A percentile compares a stretch with the other conserved stretches of the same genome.
phyloP scores from a whole-genome alignment of 106 monocot species.

The Ottelia alismoides region DNA sequence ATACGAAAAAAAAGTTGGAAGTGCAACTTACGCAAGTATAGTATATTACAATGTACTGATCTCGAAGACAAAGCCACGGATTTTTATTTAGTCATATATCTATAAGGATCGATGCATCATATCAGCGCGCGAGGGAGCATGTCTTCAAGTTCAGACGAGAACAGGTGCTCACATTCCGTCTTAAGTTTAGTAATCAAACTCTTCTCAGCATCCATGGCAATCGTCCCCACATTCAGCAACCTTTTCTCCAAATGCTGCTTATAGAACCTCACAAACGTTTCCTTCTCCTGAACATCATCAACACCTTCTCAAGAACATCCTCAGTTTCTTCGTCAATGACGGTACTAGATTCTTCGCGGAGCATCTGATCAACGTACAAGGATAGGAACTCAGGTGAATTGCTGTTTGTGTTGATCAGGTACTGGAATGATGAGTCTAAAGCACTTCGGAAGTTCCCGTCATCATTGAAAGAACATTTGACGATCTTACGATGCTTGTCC shows the following conservation, averaged over 20 bases:
- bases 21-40: too few relatives aligned
- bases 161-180: constrained; percentile 89
- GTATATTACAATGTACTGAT: too few relatives aligned
- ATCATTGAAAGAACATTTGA: constrained; percentile 53
- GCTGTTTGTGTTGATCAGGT: constrained; percentile 81
- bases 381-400: constrained; percentile 90
- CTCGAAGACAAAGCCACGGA: too few relatives aligned
- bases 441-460: constrained; percentile 94
- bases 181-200: constrained; percentile 80
- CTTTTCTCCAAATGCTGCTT: constrained; percentile 73
- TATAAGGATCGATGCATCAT: too few relatives aligned
- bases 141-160: constrained; percentile 66
- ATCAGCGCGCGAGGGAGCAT: too few relatives aligned
- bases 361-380: constrained; percentile 78
- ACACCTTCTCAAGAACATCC: constrained; percentile 58
- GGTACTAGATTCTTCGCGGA: constrained; percentile 64
- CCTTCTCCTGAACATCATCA: constrained; percentile 93
- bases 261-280: constrained; percentile 72
- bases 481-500: constrained; percentile 84
- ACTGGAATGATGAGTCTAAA: constrained; percentile 82
- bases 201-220: constrained; percentile 63
- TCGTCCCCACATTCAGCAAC: constrained; percentile 55
- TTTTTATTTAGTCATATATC: too few relatives aligned
- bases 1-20: too few relatives aligned
- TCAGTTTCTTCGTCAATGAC: constrained; percentile 64